These are phyloP conservation scores for Aspergillus floridensis DNA, from an alignment of 2,329 filamentous ascomycete genomes.

Conservation along the genomic window DNA sequence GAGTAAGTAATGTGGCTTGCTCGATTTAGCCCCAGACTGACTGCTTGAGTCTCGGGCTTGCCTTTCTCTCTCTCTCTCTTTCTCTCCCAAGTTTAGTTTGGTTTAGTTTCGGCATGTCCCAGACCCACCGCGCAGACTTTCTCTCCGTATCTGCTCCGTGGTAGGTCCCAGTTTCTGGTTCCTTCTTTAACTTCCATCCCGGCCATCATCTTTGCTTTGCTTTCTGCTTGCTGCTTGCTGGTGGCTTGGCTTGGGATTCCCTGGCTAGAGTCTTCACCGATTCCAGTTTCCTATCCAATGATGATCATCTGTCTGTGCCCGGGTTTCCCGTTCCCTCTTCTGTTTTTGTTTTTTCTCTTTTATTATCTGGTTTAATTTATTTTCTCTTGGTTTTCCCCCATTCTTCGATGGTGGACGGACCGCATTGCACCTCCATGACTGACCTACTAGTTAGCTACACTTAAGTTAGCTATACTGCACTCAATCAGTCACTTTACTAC, in stretches of 20 bases:
- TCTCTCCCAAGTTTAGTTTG: slow-evolving; percentile 11
- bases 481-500: background rate
- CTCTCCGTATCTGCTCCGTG: slow-evolving; percentile 1
- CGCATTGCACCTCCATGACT: no score
- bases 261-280: slow-evolving; percentile 5
- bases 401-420: background rate
- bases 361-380: background rate
- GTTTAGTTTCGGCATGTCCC: slow-evolving; percentile 17
- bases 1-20: background rate
- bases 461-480: no score
- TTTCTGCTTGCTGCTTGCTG: background rate
- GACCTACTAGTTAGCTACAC: no score
- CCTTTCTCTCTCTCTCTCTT: slow-evolving; percentile 17
- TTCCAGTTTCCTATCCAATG: slow-evolving; percentile 13
- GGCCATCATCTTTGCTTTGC: slow-evolving; percentile 3
- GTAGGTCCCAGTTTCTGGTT: slow-evolving; percentile 6
- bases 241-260: background rate
- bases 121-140: background rate
- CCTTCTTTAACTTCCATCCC: slow-evolving; percentile 8
- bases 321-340: background rate
- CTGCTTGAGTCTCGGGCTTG: slow-evolving; percentile 4
- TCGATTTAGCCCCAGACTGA: slow-evolving; percentile 11
- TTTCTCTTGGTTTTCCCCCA: background rate
- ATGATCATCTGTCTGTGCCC: background rate
- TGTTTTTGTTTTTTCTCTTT: background rate